These are phyloP conservation scores for Suillus americanus DNA, from an alignment of 768 basidiomycete genomes.

Conservation along the genomic window DNA sequence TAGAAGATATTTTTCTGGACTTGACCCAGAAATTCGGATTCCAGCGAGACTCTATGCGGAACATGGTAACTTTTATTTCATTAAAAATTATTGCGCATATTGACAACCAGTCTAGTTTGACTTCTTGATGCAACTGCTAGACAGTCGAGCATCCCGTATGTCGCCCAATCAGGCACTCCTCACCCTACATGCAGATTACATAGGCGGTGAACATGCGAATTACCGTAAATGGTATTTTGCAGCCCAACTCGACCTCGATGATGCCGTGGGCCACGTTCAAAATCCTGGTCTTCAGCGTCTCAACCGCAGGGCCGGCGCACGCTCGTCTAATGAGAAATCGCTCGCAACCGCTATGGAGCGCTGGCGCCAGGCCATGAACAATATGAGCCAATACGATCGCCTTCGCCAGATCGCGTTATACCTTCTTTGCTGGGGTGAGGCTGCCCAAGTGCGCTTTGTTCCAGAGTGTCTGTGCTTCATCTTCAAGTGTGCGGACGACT, in stretches of 20 bases:
- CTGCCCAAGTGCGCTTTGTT: conserved; percentile 93
- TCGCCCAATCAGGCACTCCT: conserved; percentile 92
- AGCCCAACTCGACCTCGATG: conserved; percentile 96
- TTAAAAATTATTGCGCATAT: conserved; percentile 11
- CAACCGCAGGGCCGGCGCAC: conserved; percentile 58
- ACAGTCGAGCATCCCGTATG: conserved; percentile 97
- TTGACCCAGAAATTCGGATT: conserved; percentile 99
- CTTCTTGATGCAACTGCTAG: conserved; percentile 95
- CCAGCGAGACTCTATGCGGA: conserved; percentile 92
- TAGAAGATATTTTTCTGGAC: conserved; percentile 97
- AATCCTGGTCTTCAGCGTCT: conserved; percentile 88
- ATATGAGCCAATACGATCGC: conserved; percentile 98
- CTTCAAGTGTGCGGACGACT: conserved; percentile 99
- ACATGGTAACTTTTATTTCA: conserved; percentile 62
- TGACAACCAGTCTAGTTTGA: conserved; percentile 63
- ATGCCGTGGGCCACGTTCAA: conserved; percentile 89
- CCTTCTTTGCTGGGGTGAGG: conserved; percentile 97
- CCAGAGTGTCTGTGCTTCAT: conserved; percentile 99
- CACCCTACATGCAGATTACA: conserved; percentile 97
- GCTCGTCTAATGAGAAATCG: conserved; percentile 56
- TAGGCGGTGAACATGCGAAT: conserved; percentile 97
- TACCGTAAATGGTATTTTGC: conserved; percentile 99
- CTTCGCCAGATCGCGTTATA: conserved; percentile 95
- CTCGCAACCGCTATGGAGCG: conserved; percentile 84
- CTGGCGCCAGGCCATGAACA: conserved; percentile 98